Base-by-base conservation (phyloP, 2,329 filamentous ascomycete species). In the Pseudogymnoascus sp. region DNA sequence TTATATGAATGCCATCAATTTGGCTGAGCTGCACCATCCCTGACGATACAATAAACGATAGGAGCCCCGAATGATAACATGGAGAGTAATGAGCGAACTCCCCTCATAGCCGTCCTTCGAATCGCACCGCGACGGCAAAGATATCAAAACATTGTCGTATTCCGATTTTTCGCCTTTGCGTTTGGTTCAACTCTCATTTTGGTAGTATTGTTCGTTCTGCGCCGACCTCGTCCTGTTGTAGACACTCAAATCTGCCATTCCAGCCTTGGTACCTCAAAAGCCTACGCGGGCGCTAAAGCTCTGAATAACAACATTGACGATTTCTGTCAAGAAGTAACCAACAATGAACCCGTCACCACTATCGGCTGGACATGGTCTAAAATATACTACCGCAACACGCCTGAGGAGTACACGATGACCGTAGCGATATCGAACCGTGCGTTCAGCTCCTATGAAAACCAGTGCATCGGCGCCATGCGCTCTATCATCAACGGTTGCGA, bases 401-500 rank as follows among this genome's bases (percentile, higher is more conserved):
- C 36, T 15, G 36, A 37, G 36, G 33, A 36, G 10, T 36, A 36
- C 33, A 11, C 33, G 33, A 36, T 36, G 33, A 36, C 33, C 10
- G 33, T 36, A 36, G 10, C 33, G 4, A 36, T 36, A 36, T 11
- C 33, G 8, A 26, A 44, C 5, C 15, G 40, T 4, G 60, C 50
- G 17, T 11, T 21, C 9, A 50, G 44, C 13, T 64, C 64, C 44
- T 59, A 60, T 24, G 58, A 66, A 61, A 26, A 60, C n/a, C 29
- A 63, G 36, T 67, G 65, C 29, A 59, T 61, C 35, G 57, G 44
- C 21, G 61, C 66, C 11, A 60, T 64, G n/a, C 40, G 37, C 40
- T 37, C 15, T 15, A 64, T 72, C 47, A 68, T 73, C 62, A 63
- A 72, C 63, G 61, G 63, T 41, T 72, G 71, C 63, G 70, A 73